Conservation (phyloP, 164 flowering plant species). For the Annona cherimola region DNA sequence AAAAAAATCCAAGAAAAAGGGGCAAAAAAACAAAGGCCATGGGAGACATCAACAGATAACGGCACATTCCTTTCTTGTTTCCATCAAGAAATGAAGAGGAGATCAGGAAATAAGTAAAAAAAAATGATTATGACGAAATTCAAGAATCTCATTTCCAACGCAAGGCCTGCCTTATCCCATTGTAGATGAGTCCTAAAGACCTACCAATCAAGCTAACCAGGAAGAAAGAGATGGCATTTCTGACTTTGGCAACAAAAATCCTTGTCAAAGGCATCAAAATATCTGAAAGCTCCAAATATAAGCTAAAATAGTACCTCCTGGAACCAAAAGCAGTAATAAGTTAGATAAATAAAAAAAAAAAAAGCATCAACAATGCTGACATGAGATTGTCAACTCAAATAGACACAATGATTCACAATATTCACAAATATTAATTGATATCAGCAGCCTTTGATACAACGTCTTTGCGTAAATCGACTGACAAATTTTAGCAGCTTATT, state of each 20-base stretch:
- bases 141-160: slow-evolving; percentile 55
- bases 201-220: slow-evolving; percentile 85
- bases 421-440: no score
- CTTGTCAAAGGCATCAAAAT: slow-evolving; percentile 72
- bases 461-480: background rate
- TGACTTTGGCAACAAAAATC: slow-evolving; percentile 47
- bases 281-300: slow-evolving; percentile 80
- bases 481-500: background rate
- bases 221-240: slow-evolving; percentile 81
- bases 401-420: background rate
- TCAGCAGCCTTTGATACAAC: background rate
- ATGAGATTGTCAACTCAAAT: background rate
- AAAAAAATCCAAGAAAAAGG: background rate
- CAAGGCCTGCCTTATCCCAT: slow-evolving; percentile 89
- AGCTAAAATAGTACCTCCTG: slow-evolving; percentile 98
- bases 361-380: background rate
- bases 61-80: background rate
- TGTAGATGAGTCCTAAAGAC: slow-evolving; percentile 84
- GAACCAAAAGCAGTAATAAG: slow-evolving; percentile 20
- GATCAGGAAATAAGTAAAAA: background rate
- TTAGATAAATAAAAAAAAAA: no score
- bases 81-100: background rate
- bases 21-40: background rate
- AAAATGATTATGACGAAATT: background rate
- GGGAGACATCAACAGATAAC: no score